Evolutionary conservation across 441 rosid genomes (phyloP).

Genomic region (Biscutella laevigata): DNA sequence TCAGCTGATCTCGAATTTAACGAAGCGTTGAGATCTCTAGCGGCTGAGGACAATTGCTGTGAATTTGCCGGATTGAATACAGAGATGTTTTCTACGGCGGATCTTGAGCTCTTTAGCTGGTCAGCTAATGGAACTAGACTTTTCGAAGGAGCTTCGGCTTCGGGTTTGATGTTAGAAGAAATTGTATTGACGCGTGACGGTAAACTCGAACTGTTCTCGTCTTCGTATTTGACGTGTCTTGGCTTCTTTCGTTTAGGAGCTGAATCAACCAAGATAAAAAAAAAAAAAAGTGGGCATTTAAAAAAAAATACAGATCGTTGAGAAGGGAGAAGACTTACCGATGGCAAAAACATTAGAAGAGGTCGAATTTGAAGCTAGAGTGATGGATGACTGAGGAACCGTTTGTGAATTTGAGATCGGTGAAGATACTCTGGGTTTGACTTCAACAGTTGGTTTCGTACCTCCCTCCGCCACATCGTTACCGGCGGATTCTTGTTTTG

Average conservation of each 20-base stretch:
- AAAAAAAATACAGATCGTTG: too few species aligned
- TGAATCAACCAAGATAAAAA: too few species aligned
- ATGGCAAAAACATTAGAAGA: too few species aligned
- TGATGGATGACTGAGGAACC: too few species aligned
- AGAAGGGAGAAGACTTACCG: slow-evolving; percentile 33
- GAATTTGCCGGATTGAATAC: slow-evolving; percentile 25
- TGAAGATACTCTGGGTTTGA: too few species aligned
- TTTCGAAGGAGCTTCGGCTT: slow-evolving; percentile 44
- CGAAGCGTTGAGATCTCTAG: slow-evolving; percentile 30
- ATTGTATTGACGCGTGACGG: slow-evolving; percentile 37
- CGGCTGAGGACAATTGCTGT: slow-evolving; percentile 1
- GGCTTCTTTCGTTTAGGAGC: slow-evolving; percentile 84
- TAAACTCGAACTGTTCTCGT: slow-evolving; percentile 50
- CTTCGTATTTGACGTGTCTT: slow-evolving; percentile 54
- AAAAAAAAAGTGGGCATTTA: background rate
- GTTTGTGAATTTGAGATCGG: too few species aligned
- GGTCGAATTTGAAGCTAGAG: slow-evolving; percentile 29
- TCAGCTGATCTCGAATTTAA: slow-evolving; percentile 31
- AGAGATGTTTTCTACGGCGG: slow-evolving; percentile 44
- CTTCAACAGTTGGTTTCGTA: slow-evolving; percentile 16
- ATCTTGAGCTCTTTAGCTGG: slow-evolving; percentile 39
- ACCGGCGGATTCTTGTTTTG: slow-evolving; percentile 32
- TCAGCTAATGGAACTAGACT: slow-evolving; percentile 35
- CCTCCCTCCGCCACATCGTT: slow-evolving; percentile 32
- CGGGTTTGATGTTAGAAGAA: slow-evolving; percentile 42